Base-by-base conservation (phyloP, 2,329 filamentous ascomycete species). In the Hypoxylon sp. region DNA sequence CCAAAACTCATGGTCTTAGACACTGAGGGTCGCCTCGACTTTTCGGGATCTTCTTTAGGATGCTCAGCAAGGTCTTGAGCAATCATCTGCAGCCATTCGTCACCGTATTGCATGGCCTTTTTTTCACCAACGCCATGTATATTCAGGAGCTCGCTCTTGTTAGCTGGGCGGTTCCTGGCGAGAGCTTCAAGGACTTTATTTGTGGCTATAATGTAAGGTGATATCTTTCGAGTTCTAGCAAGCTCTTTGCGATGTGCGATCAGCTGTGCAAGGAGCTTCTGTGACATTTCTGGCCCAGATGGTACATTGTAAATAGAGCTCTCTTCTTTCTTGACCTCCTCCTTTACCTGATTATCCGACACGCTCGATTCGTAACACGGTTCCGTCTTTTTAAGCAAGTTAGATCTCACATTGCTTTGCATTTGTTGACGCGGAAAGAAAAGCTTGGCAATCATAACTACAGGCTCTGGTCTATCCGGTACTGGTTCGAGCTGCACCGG, bases 41-140 rank as follows among this genome's bases (percentile, higher is more conserved):
- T 17, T n/a, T 27, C 1, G 25, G 33, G 6, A 6, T 6, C 30
- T 33, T 33, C 14, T n/a, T 46, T 46, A 4, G 58, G 44, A 13
- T 37, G 33, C 31, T 58, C 22, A 22, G 51, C 35, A 7, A 61
- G n/a, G 30, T 57, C 50, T 25, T 57, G 13, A 6, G 58, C 37
- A 31, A 63, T 63, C 0, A 66, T 49, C 5, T 20, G 25, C 2
- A 66, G 42, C 64, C 64, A 59, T 8, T 62, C 64, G 27, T 49
- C 48, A 13, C 64, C 64, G 25, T 48, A 66, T 37, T 13, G 11
- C 11, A 44, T 17, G 6, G 6, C 31, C 22, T 60, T 56, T 2
- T 2, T 13, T 30, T 35, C 4, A 10, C 49, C 48, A 40, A 66
- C 22, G 1, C 59, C 64, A 2, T 59, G 13, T 27, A 59, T 30